phyloP scores from a whole-genome alignment of 225 moss, liverwort and hornwort species.

The Pleurozium schreberi region DNA sequence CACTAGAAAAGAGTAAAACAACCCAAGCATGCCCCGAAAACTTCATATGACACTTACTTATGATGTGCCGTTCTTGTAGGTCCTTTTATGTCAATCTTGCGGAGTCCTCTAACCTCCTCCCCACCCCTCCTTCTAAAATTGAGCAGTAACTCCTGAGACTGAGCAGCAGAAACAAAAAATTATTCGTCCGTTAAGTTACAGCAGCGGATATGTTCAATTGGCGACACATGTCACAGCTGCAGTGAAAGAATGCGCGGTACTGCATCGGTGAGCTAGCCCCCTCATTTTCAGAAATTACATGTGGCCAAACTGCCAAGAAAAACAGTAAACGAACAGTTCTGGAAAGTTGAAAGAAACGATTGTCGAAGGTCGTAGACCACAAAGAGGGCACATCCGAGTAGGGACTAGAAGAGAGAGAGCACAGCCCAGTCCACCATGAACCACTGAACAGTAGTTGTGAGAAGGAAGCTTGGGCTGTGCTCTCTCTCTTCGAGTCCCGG shows the following conservation, averaged over 20 bases:
- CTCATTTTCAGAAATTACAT: not conserved
- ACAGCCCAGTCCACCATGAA: slow-evolving; percentile 29
- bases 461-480: slow-evolving; percentile 47
- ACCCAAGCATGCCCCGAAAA: not conserved
- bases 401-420: slow-evolving; percentile 54
- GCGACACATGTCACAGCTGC: not conserved
- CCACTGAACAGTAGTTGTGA: not conserved
- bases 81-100: not conserved
- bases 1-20: not conserved
- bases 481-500: slow-evolving; percentile 71
- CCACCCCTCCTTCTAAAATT: not conserved
- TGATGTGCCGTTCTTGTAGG: no score
- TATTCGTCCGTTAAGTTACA: not conserved
- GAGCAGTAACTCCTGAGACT: not conserved
- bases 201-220: not conserved
- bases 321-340: not conserved
- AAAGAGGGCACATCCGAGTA: slow-evolving; percentile 8
- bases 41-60: no score
- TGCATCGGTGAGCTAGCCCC: not conserved
- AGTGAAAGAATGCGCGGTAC: not conserved
- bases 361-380: not conserved
- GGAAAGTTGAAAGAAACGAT: not conserved
- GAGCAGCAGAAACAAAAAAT: not conserved
- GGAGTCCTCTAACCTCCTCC: no score
- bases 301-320: not conserved